Percentiles rank a stretch among this genome's conserved stretches.
These are phyloP conservation scores for Colletotrichum sp. DNA, from an alignment of 2,329 filamentous ascomycete species.

Conservation along the genomic window DNA sequence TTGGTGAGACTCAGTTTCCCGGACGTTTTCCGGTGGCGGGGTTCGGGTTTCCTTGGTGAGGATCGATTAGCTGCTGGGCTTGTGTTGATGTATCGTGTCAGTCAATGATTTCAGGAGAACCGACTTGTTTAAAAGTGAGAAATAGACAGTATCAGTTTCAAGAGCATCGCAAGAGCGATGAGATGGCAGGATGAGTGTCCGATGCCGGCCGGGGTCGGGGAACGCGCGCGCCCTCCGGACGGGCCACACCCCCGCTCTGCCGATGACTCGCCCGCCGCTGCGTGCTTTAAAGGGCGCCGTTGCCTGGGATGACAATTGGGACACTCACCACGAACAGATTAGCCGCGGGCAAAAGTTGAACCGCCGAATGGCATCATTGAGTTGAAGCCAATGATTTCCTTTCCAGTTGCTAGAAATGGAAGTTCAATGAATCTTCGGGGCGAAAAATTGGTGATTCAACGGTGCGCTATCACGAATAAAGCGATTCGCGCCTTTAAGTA, in stretches of 20 bases:
- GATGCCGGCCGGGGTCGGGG: not conserved
- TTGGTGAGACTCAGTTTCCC: not conserved
- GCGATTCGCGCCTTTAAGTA: not conserved
- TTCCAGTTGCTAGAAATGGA: not conserved
- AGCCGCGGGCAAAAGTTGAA: not conserved
- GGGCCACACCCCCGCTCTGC: not conserved
- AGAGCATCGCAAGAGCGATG: not conserved
- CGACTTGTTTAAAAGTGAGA: not conserved
- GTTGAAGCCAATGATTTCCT: not conserved
- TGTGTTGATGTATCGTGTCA: not conserved
- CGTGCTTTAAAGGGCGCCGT: not conserved
- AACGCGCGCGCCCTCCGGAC: not conserved
- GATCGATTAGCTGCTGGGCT: not conserved
- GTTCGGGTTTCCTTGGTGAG: not conserved
- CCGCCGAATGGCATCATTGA: not conserved
- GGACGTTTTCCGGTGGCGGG: not conserved
- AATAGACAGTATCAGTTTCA: not conserved
- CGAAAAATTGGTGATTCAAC: not conserved
- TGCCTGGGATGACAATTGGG: not conserved
- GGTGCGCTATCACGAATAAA: not conserved
- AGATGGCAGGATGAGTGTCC: not conserved
- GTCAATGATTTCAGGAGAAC: fast-evolving
- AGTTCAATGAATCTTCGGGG: not conserved
- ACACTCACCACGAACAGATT: not conserved
- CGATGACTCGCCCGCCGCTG: not conserved